Evolutionary conservation across 2,329 filamentous ascomycete genomes (phyloP), one percentile per base, ranked within the genome.

Genomic region (Amauroascus niger): DNA sequence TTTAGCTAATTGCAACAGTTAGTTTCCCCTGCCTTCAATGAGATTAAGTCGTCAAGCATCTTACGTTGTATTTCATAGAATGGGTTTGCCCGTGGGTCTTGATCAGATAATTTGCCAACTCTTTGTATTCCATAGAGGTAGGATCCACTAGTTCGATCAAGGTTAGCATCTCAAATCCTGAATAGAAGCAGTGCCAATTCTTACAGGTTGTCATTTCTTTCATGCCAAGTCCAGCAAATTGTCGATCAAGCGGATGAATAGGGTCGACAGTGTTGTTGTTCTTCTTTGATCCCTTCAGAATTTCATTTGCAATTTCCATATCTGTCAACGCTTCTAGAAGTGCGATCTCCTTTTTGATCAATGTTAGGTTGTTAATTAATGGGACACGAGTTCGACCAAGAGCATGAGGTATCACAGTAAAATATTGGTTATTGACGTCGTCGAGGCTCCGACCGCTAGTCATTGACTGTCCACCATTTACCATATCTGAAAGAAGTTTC

Each of bases 301-400:
- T 85, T 24, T 83, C 78, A 20, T 82, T 80, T 1, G 87, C 83
- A 56, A 87, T 84, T 69, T 90, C 89, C 86, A 95, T 91, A 63
- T 93, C 87, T 1, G 82, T 84, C 65, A 95, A 72, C 57, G 82
- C 86, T 63, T 94, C 87, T 0, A 95, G 78, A 59, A 94, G 76
- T 43, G 87, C 84, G 60, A 91, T 79, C 69, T 95, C 88, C 61
- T 72, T 78, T 71, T 90, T 88, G 61, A 95, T 77, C 59, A 77
- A 68, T 1, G 60, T 59, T 18, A 78, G 64, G 37, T 71, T 71
- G 32, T 67, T 66, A 61, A 95, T 86, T 60, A 90, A 64, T 0
- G 86, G 86, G 0, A 88, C 87, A 0, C 83, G 76, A 43, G 80
- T 79, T 30, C 87, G 83, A 7, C 88, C 87, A 67, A 93, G 91